phyloP scores from a whole-genome alignment of 805 yeast species.

The Starmerella roubikii region DNA sequence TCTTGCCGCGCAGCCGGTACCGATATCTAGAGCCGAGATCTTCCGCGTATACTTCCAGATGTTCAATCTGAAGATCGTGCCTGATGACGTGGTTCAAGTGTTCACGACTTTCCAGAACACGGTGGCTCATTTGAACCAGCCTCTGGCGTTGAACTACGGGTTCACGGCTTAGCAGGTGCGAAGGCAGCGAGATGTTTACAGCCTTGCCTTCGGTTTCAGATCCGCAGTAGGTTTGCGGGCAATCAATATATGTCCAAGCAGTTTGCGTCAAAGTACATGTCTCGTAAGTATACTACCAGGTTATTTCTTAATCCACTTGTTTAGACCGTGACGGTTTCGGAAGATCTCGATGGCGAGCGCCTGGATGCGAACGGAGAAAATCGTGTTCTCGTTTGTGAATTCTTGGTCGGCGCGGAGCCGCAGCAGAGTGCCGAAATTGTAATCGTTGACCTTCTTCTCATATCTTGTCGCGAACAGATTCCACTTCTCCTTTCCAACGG shows the following conservation, averaged over 20 bases:
- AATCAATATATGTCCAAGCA: too few relatives aligned
- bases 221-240: too few relatives aligned
- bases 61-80: constrained; percentile 8
- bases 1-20: not conserved
- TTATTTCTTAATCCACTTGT: constrained; percentile 71
- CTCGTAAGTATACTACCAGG: too few relatives aligned
- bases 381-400: constrained; percentile 70
- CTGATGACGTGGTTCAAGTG: constrained; percentile 12
- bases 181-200: too few relatives aligned
- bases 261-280: too few relatives aligned
- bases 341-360: constrained; percentile 90
- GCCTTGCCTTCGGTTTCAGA: too few relatives aligned
- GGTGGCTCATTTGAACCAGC: not conserved
- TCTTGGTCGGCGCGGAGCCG: constrained; percentile 61
- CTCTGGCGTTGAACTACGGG: too few relatives aligned
- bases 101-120: constrained; percentile 7
- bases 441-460: constrained; percentile 72
- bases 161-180: too few relatives aligned
- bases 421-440: constrained; percentile 86
- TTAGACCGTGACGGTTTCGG: constrained; percentile 78
- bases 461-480: constrained; percentile 71
- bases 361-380: constrained; percentile 84
- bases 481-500: constrained; percentile 78
- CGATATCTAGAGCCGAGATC: not conserved
- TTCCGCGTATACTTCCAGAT: constrained; percentile 1